Evolutionary conservation across 129 eudicot genomes (phyloP), one percentile per base, ranked within the genome.

Genomic region (Pseudognaphalium luteoalbum): DNA sequence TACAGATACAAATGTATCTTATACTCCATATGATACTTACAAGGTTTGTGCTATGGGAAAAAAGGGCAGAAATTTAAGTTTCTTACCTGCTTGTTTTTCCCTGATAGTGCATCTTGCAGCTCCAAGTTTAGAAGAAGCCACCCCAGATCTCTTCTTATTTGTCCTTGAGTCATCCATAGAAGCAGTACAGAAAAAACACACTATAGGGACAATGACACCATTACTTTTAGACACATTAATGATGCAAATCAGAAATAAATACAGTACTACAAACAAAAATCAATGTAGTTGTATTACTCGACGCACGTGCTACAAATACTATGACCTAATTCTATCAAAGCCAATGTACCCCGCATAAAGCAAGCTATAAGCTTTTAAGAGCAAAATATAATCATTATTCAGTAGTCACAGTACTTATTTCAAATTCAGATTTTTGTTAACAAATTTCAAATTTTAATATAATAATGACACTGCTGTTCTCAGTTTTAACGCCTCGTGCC

Each of bases 71-170:
- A 44, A 51, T 57, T 42, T 33, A 77, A 37, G 76, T 59, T 78
- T 17, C 77, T 62, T 44, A 78, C 82, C 82, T 50, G 60, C 77
- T 71, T 19, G 66, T 50, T 78, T 78, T 54, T 50, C 82, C 72
- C 66, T 78, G 66, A 34, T 71, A 44, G 33, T 50, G 57, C 72
- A 41, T 63, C 70, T 73, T 71, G 66, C 44, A 63, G 77, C 33
- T 78, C 72, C 77, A 44, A 32, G 72, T 71, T 78, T 78, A 78
- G 56, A 63, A 47, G 76, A 62, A 71, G 66, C 66, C 65, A 7
- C 66, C 2, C 25, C 68, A 69, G 81, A 70, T 76, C 85, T 75
- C 67, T 81, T 81, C 76, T 81, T 75, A 28, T 15, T 60, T 69
- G 60, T 70, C 25, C 34, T 70, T 9, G 74, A 76, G 74, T 76